A percentile compares a stretch with the other conserved stretches of the same genome.
Evolutionary conservation across 352 stramenopile genomes (phyloP).

Genomic region (Nothophytophthora sp.): DNA sequence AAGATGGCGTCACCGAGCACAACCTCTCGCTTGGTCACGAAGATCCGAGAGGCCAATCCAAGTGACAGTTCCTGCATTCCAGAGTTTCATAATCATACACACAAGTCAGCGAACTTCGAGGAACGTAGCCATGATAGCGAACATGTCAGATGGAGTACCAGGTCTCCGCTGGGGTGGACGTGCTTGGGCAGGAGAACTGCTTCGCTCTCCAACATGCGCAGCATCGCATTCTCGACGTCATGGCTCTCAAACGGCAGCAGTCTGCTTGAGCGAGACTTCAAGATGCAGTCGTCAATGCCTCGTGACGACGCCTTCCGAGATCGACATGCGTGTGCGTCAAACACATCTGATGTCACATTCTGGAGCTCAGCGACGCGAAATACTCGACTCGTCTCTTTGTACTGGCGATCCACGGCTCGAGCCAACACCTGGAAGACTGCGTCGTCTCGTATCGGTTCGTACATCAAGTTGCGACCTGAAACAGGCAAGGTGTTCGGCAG

Average conservation of each 20-base stretch:
- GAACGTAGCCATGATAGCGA: no score
- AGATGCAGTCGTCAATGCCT: background rate
- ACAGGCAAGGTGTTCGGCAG: conserved; percentile 17
- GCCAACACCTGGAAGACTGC: conserved; percentile 21
- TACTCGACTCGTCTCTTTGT: conserved; percentile 11
- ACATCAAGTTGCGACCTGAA: conserved; percentile 15
- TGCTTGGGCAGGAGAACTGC: conserved; percentile 11
- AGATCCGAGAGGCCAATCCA: conserved; percentile 11
- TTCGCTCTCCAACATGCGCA: conserved; percentile 14
- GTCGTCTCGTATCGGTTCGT: conserved; percentile 13
- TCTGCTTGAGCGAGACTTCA: conserved; percentile 11
- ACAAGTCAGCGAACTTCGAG: background rate
- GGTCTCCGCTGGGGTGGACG: conserved; percentile 5
- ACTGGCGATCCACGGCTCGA: conserved; percentile 13
- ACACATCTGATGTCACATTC: conserved; percentile 14
- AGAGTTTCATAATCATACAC: background rate
- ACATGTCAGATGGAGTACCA: conserved; percentile 5
- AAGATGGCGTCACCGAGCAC: conserved; percentile 4
- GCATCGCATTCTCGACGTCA: conserved; percentile 13
- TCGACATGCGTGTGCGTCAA: conserved; percentile 17
- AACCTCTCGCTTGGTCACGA: conserved; percentile 20
- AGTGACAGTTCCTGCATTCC: conserved; percentile 14
- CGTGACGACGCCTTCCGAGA: background rate
- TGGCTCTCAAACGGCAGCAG: conserved; percentile 17
- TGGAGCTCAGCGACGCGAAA: conserved; percentile 8